Conservation (phyloP, 1,284 basidiomycete species). For the Irpex lacteus region DNA sequence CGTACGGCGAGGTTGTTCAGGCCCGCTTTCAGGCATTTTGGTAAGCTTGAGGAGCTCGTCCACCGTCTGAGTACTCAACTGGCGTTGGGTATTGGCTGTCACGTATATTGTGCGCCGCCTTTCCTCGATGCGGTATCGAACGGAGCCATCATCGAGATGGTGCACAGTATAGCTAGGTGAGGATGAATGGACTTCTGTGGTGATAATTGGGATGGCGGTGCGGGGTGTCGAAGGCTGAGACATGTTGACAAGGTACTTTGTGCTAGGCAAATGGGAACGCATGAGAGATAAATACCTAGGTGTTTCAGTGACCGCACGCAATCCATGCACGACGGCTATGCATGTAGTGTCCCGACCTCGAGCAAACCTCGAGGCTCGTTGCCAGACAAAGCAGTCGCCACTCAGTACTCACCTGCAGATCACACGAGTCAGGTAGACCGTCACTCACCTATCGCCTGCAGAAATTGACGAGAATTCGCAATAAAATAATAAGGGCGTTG, state of each 20-base stretch:
- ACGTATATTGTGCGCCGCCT: conserved; percentile 43
- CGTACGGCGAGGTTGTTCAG: conserved; percentile 5
- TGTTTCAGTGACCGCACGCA: background rate
- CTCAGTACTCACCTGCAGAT: background rate
- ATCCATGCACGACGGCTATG: background rate
- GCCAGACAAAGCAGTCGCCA: background rate
- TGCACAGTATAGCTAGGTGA: conserved; percentile 4
- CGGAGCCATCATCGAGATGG: conserved; percentile 17
- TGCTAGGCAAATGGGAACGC: background rate
- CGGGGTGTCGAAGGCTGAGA: conserved; percentile 8
- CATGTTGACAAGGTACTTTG: conserved; percentile 1
- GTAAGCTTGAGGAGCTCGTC: conserved; percentile 10
- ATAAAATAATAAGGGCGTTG: background rate
- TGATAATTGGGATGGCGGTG: conserved; percentile 11
- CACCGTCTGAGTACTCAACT: conserved; percentile 10
- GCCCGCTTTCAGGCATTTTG: conserved; percentile 1
- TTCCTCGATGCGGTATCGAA: conserved; percentile 44
- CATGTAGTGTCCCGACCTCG: background rate
- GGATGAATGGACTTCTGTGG: conserved; percentile 1
- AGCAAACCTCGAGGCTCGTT: background rate
- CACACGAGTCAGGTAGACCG: background rate
- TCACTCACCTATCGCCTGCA: background rate
- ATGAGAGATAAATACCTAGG: background rate
- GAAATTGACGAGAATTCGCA: background rate
- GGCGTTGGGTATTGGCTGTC: conserved; percentile 35